These are phyloP conservation scores for Alternaria conjuncta DNA, from an alignment of 2,329 filamentous ascomycete genomes.

Conservation along the genomic window DNA sequence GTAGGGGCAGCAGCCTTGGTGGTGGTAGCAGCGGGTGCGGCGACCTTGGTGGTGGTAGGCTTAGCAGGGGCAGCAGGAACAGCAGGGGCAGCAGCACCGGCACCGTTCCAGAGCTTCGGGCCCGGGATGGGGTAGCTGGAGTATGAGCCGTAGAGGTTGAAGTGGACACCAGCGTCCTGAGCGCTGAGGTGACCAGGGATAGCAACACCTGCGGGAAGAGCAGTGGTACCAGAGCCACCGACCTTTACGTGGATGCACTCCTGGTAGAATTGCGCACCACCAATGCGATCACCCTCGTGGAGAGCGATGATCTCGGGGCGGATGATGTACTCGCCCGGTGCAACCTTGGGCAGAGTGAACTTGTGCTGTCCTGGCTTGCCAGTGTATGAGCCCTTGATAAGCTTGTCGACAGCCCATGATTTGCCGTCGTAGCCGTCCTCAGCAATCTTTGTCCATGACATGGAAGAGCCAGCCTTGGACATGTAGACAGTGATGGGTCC, in stretches of 20 bases:
- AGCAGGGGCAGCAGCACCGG: slow-evolving; percentile 17
- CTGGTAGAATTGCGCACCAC: slow-evolving; percentile 55
- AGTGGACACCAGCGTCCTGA: slow-evolving; percentile 50
- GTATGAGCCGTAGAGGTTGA: slow-evolving; percentile 50
- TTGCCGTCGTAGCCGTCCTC: slow-evolving; percentile 45
- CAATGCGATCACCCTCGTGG: slow-evolving; percentile 47
- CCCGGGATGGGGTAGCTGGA: slow-evolving; percentile 46
- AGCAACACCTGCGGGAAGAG: slow-evolving; percentile 52
- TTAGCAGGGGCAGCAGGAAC: slow-evolving; percentile 12
- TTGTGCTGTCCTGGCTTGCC: slow-evolving; percentile 50
- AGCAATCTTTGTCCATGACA: slow-evolving; percentile 57
- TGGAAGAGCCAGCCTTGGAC: slow-evolving; percentile 51
- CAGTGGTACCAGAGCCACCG: slow-evolving; percentile 38
- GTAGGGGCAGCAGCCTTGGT: slow-evolving; percentile 11
- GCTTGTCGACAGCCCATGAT: slow-evolving; percentile 50
- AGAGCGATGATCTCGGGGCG: slow-evolving; percentile 55
- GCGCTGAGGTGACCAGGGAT: slow-evolving; percentile 53
- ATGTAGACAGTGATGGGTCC: slow-evolving; percentile 62
- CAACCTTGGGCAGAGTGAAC: slow-evolving; percentile 50
- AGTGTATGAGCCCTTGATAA: slow-evolving; percentile 40
- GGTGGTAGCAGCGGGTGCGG: slow-evolving; percentile 17
- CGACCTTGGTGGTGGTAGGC: slow-evolving; percentile 12
- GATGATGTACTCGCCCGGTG: slow-evolving; percentile 52
- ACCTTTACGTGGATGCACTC: slow-evolving; percentile 53
- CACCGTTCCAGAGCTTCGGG: slow-evolving; percentile 45